A percentile compares a stretch with the other conserved stretches of the same genome.
Conservation (phyloP, 352 stramenopile genomes). For the Pseudoperonospora humuli region DNA sequence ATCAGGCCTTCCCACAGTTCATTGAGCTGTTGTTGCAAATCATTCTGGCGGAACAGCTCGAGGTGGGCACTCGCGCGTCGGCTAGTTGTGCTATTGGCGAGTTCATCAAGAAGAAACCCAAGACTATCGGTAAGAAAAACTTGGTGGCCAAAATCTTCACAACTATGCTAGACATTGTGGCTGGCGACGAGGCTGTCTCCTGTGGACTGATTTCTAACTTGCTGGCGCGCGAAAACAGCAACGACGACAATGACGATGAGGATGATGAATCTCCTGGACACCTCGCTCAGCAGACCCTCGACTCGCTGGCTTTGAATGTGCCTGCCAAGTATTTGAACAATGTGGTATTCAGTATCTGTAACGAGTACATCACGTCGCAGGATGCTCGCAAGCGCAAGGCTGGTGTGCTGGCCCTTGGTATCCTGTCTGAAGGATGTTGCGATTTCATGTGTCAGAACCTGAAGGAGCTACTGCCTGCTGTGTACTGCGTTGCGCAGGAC, state of each 20-base stretch:
- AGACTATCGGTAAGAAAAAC: constrained; percentile 82
- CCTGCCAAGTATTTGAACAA: constrained; percentile 78
- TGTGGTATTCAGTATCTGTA: constrained; percentile 69
- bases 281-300: constrained; percentile 78
- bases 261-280: constrained; percentile 76
- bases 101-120: constrained; percentile 86
- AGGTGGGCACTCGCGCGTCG: constrained; percentile 69
- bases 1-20: constrained; percentile 71
- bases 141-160: constrained; percentile 80
- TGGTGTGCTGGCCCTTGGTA: constrained; percentile 92
- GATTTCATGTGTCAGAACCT: constrained; percentile 94
- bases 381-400: constrained; percentile 92
- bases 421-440: constrained; percentile 95
- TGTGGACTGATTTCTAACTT: constrained; percentile 81
- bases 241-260: constrained; percentile 60
- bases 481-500: constrained; percentile 89
- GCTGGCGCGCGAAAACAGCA: constrained; percentile 56
- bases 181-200: constrained; percentile 64
- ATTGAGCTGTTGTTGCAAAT: constrained; percentile 82
- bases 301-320: constrained; percentile 73
- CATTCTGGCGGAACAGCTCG: constrained; percentile 63
- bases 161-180: constrained; percentile 81
- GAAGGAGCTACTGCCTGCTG: constrained; percentile 87
- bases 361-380: constrained; percentile 86
- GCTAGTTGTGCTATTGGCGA: constrained; percentile 78